Evolutionary conservation across 805 yeast genomes (phyloP).

Genomic region (Crinitomyces ghanaensis): DNA sequence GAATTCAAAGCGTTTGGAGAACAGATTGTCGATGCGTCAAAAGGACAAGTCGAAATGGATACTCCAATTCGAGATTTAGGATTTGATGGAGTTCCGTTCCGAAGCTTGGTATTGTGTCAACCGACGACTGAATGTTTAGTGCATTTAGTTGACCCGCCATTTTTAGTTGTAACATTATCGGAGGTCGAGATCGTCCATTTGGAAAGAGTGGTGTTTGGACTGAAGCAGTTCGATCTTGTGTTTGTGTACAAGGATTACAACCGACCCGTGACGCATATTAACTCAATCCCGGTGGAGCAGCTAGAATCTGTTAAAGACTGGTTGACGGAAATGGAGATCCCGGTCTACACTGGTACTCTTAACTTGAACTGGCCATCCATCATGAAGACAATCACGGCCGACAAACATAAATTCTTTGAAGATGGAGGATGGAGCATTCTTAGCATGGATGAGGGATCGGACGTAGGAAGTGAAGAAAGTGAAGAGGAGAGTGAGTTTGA

Average conservation of each 20-base stretch:
- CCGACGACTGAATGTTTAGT: constrained; percentile 96
- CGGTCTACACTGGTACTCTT: constrained; percentile 87
- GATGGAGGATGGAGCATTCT: constrained; percentile 97
- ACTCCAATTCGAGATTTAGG: constrained; percentile 93
- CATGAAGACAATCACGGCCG: constrained; percentile 86
- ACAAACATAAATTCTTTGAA: constrained; percentile 85
- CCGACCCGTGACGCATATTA: constrained; percentile 80
- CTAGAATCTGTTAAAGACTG: constrained; percentile 90
- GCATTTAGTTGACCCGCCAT: constrained; percentile 91
- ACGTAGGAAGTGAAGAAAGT: constrained; percentile 60
- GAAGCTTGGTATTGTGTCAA: constrained; percentile 88
- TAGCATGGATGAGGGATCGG: constrained; percentile 78
- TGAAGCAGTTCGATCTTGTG: constrained; percentile 94
- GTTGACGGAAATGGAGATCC: constrained; percentile 96
- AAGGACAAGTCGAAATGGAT: constrained; percentile 77
- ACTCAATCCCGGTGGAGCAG: constrained; percentile 87
- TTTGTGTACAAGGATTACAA: constrained; percentile 87
- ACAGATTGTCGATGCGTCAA: constrained; percentile 76
- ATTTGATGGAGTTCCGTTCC: constrained; percentile 92
- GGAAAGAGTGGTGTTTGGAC: constrained; percentile 95
- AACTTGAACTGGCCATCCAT: constrained; percentile 92
- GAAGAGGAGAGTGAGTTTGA: constrained; percentile 57
- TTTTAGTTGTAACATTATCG: constrained; percentile 76
- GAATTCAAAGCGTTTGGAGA: constrained; percentile 87
- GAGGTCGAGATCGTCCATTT: constrained; percentile 92